phyloP scores from a whole-genome alignment of 495 filamentous ascomycete genomes.

The Penicillium arizonense region DNA sequence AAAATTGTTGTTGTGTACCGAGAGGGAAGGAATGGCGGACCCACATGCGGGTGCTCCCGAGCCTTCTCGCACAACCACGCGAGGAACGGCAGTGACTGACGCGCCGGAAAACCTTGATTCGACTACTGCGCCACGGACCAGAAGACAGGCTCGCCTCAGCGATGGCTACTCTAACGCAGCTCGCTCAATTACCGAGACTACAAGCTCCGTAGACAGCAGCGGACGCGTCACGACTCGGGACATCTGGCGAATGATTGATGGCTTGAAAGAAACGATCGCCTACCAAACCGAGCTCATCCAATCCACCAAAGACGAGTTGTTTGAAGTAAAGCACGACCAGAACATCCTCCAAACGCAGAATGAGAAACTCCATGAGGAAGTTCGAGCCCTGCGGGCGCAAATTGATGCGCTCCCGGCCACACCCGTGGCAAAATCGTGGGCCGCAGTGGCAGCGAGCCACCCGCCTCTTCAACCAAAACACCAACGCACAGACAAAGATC shows the following conservation, averaged over 20 bases:
- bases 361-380: slow-evolving; percentile 2
- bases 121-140: background rate
- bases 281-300: background rate
- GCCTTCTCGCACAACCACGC: background rate
- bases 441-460: background rate
- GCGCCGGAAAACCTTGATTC: background rate
- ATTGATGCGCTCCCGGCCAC: background rate
- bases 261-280: background rate
- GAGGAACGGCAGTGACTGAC: background rate
- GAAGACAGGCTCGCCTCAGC: background rate
- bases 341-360: slow-evolving; percentile 2
- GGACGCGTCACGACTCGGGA: background rate
- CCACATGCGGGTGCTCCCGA: background rate
- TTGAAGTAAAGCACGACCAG: slow-evolving; percentile 2
- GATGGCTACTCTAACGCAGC: no score
- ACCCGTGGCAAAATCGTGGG: background rate
- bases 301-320: background rate
- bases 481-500: slow-evolving; percentile 9
- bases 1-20: background rate
- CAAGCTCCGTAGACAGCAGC: background rate
- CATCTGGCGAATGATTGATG: background rate
- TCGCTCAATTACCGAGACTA: no score
- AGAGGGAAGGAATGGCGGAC: background rate
- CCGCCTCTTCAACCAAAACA: background rate
- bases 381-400: background rate